Evolutionary conservation across 768 basidiomycete genomes (phyloP).

Genomic region (Pulveroboletus ravenelii): DNA sequence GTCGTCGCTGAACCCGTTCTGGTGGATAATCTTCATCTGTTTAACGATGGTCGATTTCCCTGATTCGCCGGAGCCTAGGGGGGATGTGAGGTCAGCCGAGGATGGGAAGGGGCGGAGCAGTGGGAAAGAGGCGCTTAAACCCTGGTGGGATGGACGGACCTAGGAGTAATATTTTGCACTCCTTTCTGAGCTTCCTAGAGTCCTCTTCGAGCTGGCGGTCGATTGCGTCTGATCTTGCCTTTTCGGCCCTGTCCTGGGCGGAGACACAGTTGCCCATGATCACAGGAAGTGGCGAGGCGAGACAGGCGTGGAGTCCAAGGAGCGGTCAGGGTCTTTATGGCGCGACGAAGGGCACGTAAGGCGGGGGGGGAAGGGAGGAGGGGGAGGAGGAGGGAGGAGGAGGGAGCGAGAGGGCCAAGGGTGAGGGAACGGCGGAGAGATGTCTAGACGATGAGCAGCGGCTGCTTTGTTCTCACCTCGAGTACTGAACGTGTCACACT

Average conservation of each 20-base stretch:
- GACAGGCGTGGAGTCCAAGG: background rate
- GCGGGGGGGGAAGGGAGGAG: too few relatives aligned
- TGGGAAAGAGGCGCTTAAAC: constrained; percentile 8
- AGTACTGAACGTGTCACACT: constrained; percentile 14
- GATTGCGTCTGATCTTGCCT: constrained; percentile 65
- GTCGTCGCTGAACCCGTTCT: constrained; percentile 76
- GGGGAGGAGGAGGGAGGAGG: too few relatives aligned
- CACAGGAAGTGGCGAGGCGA: background rate
- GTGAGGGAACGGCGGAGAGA: constrained; percentile 9
- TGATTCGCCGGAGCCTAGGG: constrained; percentile 87
- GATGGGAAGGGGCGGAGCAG: background rate
- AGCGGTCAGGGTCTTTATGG: background rate
- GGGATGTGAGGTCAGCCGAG: background rate
- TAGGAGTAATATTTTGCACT: constrained; percentile 91
- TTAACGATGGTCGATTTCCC: constrained; percentile 97
- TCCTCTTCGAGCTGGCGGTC: constrained; percentile 87
- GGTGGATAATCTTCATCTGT: constrained; percentile 98
- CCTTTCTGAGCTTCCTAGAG: constrained; percentile 70
- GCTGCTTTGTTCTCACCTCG: constrained; percentile 25
- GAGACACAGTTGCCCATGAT: constrained; percentile 69
- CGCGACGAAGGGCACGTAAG: background rate
- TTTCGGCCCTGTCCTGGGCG: constrained; percentile 50
- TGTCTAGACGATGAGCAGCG: constrained; percentile 9
- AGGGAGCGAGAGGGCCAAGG: background rate
- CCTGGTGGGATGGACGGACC: constrained; percentile 47